Base-by-base conservation (phyloP, 2,329 filamentous ascomycete species). In the Epichloe hybrida region DNA sequence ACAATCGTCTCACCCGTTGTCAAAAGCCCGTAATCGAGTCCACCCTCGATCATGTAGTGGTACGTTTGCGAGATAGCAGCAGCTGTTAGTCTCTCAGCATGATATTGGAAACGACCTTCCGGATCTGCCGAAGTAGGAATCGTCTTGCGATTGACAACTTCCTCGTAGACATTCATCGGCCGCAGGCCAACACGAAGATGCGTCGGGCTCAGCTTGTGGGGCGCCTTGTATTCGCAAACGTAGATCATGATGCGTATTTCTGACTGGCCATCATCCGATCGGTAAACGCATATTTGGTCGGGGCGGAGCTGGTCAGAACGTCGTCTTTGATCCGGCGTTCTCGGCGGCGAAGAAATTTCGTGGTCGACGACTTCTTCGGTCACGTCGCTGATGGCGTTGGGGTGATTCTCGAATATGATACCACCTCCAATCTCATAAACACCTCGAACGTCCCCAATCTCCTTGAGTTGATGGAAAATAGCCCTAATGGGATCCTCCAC, bases 41-140 rank as follows among this genome's bases (percentile, higher is more conserved):
- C 69, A 15, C 59, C 61, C 50, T 69, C 56, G n/a, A 77, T 65
- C 66, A 77, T 77, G 57, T 75, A 75, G 39, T 71, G 66, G 55
- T 71, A 77, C 1, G 66, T 69, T 58, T 77, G 69, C 3, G 69
- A 70, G 37, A 77, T 58, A n/a, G 72, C 66, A 20, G 71, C 64
- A 8, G 66, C 63, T 0, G 68, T 59, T 4, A 72, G 61, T 52
- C 58, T 65, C 49, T 68, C 64, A 17, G 65, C 65, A 36, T 64
- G 54, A 43, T 70, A 65, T 39, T 61, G 52, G 48, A 68, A 67
- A 7, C 54, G 61, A n/a, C 63, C 65, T 5, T 63, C 62, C 35
- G 54, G 59, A 52, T 64, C 54, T 2, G 46, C 39, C 1, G 47
- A 52, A 15, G 56, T 39, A 61, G 37, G 37, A 1, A n/a, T 39